A percentile compares a stretch with the other conserved stretches of the same genome.
Conservation (phyloP, 2,329 filamentous ascomycete species). For the Pseudocercospora pini-densiflorae region DNA sequence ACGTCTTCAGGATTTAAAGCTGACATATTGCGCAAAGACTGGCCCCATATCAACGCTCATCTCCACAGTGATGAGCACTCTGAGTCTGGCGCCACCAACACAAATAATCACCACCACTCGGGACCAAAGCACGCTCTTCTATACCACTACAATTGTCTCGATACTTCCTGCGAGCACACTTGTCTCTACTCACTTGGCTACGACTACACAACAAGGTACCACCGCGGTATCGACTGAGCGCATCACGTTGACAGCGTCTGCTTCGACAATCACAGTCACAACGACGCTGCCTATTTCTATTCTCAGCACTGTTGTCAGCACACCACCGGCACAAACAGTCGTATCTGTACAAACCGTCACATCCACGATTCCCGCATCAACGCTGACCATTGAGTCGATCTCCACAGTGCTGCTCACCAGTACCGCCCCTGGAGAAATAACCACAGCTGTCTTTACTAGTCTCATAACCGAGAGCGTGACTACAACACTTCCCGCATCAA, state of each 20-base stretch:
- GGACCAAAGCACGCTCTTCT: neutral
- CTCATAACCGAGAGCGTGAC: neutral
- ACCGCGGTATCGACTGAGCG: neutral
- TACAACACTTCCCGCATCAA: neutral
- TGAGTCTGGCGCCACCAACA: neutral
- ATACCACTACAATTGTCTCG: neutral
- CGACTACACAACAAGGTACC: neutral
- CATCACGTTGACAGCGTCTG: neutral
- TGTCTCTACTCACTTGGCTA: neutral
- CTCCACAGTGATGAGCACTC: neutral
- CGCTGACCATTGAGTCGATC: neutral
- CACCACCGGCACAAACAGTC: neutral
- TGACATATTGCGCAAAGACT: neutral
- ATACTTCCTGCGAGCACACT: neutral
- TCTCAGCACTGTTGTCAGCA: neutral
- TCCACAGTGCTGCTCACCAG: neutral
- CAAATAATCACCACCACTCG: neutral
- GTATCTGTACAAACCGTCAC: neutral
- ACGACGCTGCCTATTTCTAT: neutral
- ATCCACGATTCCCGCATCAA: neutral
- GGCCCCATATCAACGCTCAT: neutral
- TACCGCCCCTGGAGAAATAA: neutral
- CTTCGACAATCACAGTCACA: neutral
- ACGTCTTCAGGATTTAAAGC: neutral
- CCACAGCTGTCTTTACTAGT: neutral